phyloP scores from a whole-genome alignment of 192 early-diverging fungal genomes.

The Rhizoclosmatium globosum region DNA sequence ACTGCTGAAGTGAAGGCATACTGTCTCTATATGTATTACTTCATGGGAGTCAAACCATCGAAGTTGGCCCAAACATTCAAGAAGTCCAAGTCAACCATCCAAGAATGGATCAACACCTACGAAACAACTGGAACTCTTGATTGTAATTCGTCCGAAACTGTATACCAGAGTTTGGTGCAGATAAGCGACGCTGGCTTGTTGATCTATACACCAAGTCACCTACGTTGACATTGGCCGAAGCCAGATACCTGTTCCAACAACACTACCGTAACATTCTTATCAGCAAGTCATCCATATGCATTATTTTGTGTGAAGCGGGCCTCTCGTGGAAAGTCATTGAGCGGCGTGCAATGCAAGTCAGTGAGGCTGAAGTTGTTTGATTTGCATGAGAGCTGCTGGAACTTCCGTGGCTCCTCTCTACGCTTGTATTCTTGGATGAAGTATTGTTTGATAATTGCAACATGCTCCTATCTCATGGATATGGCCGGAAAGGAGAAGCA shows the following conservation, averaged over 20 bases:
- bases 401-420: conserved; percentile 5
- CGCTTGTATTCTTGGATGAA: conserved; percentile 41
- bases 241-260: background rate
- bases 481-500: conserved; percentile 16
- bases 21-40: conserved; percentile 16
- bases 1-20: conserved; percentile 3
- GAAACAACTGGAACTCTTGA: background rate
- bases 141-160: background rate
- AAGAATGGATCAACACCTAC: conserved; percentile 8
- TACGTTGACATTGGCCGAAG: background rate
- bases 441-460: conserved; percentile 36
- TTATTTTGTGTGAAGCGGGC: conserved; percentile 11
- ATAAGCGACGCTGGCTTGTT: conserved; percentile 4
- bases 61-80: background rate
- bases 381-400: conserved; percentile 23
- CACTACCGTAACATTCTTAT: background rate
- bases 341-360: conserved; percentile 35
- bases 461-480: conserved; percentile 30
- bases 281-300: background rate
- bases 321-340: conserved; percentile 33
- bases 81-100: conserved; percentile 19
- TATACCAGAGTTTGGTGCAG: background rate
- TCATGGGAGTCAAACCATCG: background rate
- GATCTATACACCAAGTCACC: background rate
- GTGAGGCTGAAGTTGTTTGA: conserved; percentile 20